phyloP scores from a whole-genome alignment of 495 filamentous ascomycete genomes.

The Rhypophila decipiens region DNA sequence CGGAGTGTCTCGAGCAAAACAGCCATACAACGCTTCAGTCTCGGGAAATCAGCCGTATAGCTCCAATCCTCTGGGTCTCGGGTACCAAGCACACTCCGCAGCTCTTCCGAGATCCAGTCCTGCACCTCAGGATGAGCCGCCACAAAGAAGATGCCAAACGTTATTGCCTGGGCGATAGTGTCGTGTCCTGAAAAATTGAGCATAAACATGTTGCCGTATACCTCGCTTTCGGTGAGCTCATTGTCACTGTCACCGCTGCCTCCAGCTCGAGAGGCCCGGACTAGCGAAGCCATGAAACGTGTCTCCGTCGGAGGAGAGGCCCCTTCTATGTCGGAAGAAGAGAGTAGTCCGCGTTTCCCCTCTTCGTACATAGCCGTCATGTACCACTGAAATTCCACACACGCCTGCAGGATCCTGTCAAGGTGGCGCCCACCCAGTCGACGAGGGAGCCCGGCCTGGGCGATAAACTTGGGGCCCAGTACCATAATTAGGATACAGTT shows the following conservation, averaged over 20 bases:
- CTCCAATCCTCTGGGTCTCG: slow-evolving; percentile 27
- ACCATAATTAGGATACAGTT: slow-evolving; percentile 28
- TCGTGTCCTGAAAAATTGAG: slow-evolving; percentile 52
- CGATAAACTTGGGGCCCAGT: slow-evolving; percentile 17
- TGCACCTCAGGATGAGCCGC: slow-evolving; percentile 44
- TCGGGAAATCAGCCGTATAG: slow-evolving; percentile 35
- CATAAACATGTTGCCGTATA: slow-evolving; percentile 49
- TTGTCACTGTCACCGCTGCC: slow-evolving; percentile 2
- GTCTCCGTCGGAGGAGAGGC: not conserved
- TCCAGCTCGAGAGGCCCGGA: slow-evolving; percentile 15
- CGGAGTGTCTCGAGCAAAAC: slow-evolving; percentile 49
- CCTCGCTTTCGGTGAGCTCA: slow-evolving; percentile 25
- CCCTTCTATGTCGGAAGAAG: too few relatives aligned
- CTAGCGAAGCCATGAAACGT: slow-evolving; percentile 11
- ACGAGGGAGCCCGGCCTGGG: slow-evolving; percentile 16
- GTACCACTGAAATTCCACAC: slow-evolving; percentile 19
- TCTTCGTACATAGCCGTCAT: slow-evolving; percentile 24
- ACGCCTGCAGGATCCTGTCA: slow-evolving; percentile 17
- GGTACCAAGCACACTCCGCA: slow-evolving; percentile 16
- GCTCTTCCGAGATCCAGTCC: slow-evolving; percentile 24
- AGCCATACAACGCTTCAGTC: slow-evolving; percentile 38
- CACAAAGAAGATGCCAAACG: slow-evolving; percentile 42
- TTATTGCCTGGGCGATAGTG: slow-evolving; percentile 46
- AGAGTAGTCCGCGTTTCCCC: too few relatives aligned
- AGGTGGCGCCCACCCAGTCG: too few relatives aligned